phyloP scores from a whole-genome alignment of 1,284 basidiomycete genomes.

The Rhodofomes roseus region DNA sequence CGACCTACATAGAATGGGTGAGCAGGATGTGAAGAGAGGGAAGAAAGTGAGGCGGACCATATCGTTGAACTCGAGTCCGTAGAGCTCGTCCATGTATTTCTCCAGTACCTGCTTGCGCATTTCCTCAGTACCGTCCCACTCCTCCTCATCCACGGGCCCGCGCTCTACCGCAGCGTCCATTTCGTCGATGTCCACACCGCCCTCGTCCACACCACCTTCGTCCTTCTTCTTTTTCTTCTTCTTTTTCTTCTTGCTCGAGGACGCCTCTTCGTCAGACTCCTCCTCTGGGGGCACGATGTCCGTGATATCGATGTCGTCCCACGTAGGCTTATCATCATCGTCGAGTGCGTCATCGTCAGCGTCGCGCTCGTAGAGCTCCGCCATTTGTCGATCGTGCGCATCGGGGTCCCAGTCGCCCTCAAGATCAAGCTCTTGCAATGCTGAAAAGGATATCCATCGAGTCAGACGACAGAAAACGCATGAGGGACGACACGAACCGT shows the following conservation, averaged over 20 bases:
- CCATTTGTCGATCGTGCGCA: conserved; percentile 78
- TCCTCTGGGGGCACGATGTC: conserved; percentile 53
- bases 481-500: conserved; percentile 43
- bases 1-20: conserved; percentile 52
- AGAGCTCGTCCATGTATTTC: conserved; percentile 88
- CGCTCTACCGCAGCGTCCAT: conserved; percentile 70
- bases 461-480: too few species aligned
- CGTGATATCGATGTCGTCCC: conserved; percentile 84
- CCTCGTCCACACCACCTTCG: conserved; percentile 35
- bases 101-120: conserved; percentile 81
- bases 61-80: conserved; percentile 93
- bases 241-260: conserved; percentile 48
- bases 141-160: conserved; percentile 42
- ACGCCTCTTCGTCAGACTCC: conserved; percentile 46
- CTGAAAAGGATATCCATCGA: conserved; percentile 26
- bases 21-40: not conserved
- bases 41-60: conserved; percentile 53
- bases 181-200: conserved; percentile 59
- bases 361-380: conserved; percentile 63
- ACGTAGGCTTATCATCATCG: conserved; percentile 74
- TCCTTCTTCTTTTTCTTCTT: conserved; percentile 38
- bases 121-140: conserved; percentile 84
- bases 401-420: conserved; percentile 84
- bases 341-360: conserved; percentile 35
- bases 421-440: conserved; percentile 61